A percentile compares a stretch with the other conserved stretches of the same genome.
phyloP scores from a whole-genome alignment of 2,329 filamentous ascomycete species.

The Exophiala alcalophila region DNA sequence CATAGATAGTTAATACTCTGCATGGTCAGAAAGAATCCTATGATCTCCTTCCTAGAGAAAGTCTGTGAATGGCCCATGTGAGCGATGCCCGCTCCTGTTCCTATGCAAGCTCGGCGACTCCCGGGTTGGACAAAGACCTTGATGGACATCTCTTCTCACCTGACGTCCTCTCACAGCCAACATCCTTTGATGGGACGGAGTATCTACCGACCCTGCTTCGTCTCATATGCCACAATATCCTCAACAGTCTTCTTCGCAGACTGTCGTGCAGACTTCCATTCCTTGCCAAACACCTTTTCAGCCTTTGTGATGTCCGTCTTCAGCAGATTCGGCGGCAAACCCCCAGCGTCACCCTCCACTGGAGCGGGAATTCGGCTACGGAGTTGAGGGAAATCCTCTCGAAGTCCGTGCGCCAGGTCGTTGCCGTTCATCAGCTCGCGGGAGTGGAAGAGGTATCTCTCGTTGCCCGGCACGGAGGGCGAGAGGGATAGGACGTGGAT shows the following conservation, averaged over 20 bases:
- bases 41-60: no score
- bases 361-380: slow-evolving; percentile 8
- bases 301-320: slow-evolving; percentile 11
- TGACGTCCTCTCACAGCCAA: no score
- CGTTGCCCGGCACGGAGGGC: slow-evolving; percentile 7
- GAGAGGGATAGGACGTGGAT: slow-evolving; percentile 13
- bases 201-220: no score
- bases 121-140: no score
- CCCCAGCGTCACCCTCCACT: background rate
- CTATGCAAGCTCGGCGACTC: no score
- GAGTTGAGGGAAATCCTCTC: slow-evolving; percentile 14
- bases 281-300: slow-evolving; percentile 13
- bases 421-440: slow-evolving; percentile 8
- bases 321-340: slow-evolving; percentile 2
- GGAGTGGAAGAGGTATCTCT: slow-evolving; percentile 14
- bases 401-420: slow-evolving; percentile 2
- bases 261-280: slow-evolving; percentile 11
- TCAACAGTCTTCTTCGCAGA: slow-evolving; percentile 14
- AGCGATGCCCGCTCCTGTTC: no score
- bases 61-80: no score
- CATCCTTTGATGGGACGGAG: no score
- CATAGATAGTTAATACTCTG: no score
- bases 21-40: no score
- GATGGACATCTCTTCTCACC: no score
- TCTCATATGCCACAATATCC: slow-evolving; percentile 12